A percentile compares a stretch with the other conserved stretches of the same genome.
Evolutionary conservation across 78 protist species (phyloP).

Genomic region (Dictyostelium brefeldianum): DNA sequence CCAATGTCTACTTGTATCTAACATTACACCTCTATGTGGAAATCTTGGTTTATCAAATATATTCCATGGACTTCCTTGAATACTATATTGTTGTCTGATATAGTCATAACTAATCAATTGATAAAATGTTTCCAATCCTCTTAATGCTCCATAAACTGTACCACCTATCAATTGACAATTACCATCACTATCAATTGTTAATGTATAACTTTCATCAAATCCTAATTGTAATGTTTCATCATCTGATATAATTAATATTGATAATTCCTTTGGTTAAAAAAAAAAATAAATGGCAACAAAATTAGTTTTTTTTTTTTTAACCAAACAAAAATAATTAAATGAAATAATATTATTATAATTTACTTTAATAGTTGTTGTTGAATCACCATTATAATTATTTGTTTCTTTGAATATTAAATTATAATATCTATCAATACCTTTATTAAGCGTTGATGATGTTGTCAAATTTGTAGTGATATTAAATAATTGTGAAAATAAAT

Average conservation of each 20-base stretch:
- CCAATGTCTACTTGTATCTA: conserved; percentile 47
- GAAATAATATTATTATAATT: background rate
- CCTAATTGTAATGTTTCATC: conserved; percentile 35
- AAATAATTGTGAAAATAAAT: background rate
- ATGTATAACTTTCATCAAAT: conserved; percentile 29
- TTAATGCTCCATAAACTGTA: conserved; percentile 54
- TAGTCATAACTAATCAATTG: conserved; percentile 32
- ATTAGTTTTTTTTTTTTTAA: background rate
- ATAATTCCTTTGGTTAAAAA: background rate
- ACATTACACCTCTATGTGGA: conserved; percentile 41
- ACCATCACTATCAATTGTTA: background rate
- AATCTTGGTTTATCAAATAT: conserved; percentile 14
- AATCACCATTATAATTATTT: background rate
- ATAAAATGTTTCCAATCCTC: conserved; percentile 56
- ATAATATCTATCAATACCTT: background rate
- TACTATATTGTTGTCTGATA: background rate
- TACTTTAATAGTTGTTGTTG: background rate
- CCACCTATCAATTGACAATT: background rate
- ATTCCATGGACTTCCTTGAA: background rate
- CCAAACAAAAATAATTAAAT: background rate
- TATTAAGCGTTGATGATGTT: background rate
- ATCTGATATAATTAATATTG: background rate
- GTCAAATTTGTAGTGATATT: background rate
- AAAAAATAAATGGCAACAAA: too few relatives aligned
- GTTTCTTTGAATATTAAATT: background rate